phyloP scores from a whole-genome alignment of 1,139 yeast species.

The Saccharomycopsis crataegensis region DNA sequence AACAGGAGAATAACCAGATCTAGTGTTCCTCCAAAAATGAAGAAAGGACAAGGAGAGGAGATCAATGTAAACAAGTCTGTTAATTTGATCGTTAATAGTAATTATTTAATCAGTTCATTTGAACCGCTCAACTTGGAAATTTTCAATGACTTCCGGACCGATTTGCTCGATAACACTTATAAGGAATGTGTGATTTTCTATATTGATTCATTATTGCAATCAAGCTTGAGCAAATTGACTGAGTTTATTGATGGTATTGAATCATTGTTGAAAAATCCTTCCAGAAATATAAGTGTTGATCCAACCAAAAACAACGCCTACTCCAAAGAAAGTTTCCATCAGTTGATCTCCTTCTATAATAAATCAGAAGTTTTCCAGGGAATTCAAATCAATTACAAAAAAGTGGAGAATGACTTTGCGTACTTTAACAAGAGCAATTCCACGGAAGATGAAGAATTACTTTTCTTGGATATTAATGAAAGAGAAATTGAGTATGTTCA shows the following conservation, averaged over 20 bases:
- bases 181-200: slow-evolving; percentile 40
- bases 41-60: slow-evolving; percentile 14
- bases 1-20: slow-evolving; percentile 1
- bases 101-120: slow-evolving; percentile 45
- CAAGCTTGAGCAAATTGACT: slow-evolving; percentile 56
- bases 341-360: slow-evolving; percentile 49
- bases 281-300: slow-evolving; percentile 28
- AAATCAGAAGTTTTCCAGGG: slow-evolving; percentile 50
- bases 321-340: slow-evolving; percentile 50
- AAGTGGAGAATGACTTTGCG: slow-evolving; percentile 53
- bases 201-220: slow-evolving; percentile 44
- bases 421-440: slow-evolving; percentile 25
- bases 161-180: slow-evolving; percentile 28
- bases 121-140: slow-evolving; percentile 17
- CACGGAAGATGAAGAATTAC: slow-evolving; percentile 33
- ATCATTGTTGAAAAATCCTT: slow-evolving; percentile 34
- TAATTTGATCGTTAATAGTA: slow-evolving; percentile 56
- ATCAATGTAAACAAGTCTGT: slow-evolving; percentile 46
- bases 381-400: slow-evolving; percentile 47
- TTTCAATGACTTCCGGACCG: slow-evolving; percentile 4
- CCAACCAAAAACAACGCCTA: slow-evolving; percentile 60
- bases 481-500: slow-evolving; percentile 28
- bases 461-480: slow-evolving; percentile 31
- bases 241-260: slow-evolving; percentile 64
- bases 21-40: slow-evolving; percentile 7